phyloP scores from a whole-genome alignment of 2,329 filamentous ascomycete species.

The Diplodia corticola region DNA sequence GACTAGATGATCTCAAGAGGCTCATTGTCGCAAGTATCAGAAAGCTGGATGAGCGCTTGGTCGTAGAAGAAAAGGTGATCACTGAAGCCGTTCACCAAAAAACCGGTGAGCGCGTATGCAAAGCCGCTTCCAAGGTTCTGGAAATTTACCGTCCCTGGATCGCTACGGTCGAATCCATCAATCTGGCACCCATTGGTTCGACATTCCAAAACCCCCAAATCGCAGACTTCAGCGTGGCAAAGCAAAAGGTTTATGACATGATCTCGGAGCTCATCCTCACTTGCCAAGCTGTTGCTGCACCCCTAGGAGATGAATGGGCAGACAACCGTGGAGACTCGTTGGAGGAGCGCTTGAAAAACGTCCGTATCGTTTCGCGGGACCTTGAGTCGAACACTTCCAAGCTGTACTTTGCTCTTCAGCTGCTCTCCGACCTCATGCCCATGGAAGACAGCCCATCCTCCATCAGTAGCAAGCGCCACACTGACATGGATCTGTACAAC shows the following conservation, averaged over 20 bases:
- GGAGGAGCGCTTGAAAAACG: slow-evolving; percentile 80
- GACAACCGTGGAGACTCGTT: slow-evolving; percentile 87
- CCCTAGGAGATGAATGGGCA: slow-evolving; percentile 92
- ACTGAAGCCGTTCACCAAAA: slow-evolving; percentile 75
- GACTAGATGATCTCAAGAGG: slow-evolving; percentile 81
- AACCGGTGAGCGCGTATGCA: slow-evolving; percentile 80
- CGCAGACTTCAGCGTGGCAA: slow-evolving; percentile 83
- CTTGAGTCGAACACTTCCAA: slow-evolving; percentile 85
- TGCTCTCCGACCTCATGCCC: slow-evolving; percentile 79
- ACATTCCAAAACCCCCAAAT: slow-evolving; percentile 82
- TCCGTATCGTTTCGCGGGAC: slow-evolving; percentile 73
- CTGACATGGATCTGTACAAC: slow-evolving; percentile 35
- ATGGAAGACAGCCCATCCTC: slow-evolving; percentile 34
- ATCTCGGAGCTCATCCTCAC: slow-evolving; percentile 84
- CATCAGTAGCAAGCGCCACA: slow-evolving; percentile 44
- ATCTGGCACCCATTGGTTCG: slow-evolving; percentile 75
- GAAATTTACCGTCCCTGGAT: slow-evolving; percentile 91
- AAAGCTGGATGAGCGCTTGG: slow-evolving; percentile 80
- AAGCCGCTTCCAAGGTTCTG: slow-evolving; percentile 73
- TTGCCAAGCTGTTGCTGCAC: slow-evolving; percentile 89
- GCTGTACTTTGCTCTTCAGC: slow-evolving; percentile 81
- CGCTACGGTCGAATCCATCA: slow-evolving; percentile 85
- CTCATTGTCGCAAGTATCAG: slow-evolving; percentile 83
- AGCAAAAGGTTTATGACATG: slow-evolving; percentile 91
- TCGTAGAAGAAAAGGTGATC: slow-evolving; percentile 76